Evolutionary conservation across 2,329 filamentous ascomycete species (phyloP).

Genomic region (Verticillium albo-atrum): DNA sequence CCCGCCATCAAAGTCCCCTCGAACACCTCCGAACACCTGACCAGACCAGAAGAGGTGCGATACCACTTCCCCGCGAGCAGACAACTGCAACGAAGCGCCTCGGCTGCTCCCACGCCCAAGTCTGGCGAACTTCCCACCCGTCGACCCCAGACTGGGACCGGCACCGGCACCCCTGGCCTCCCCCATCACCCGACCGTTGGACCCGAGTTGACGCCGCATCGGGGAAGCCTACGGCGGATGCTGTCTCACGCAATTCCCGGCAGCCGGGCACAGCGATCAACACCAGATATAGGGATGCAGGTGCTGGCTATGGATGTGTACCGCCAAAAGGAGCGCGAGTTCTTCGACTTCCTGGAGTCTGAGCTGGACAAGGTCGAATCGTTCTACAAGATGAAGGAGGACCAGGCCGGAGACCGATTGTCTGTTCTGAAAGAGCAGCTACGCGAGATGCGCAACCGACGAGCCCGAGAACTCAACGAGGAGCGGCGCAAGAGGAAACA

Average conservation of each 20-base stretch:
- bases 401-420: slow-evolving; percentile 73
- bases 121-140: slow-evolving; percentile 17
- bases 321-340: slow-evolving; percentile 73
- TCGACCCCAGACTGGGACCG: slow-evolving; percentile 4
- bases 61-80: slow-evolving; percentile 17
- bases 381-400: slow-evolving; percentile 86
- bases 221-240: slow-evolving; percentile 28
- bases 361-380: slow-evolving; percentile 88
- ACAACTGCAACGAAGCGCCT: slow-evolving; percentile 29
- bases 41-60: slow-evolving; percentile 8
- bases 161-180: slow-evolving; percentile 1
- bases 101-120: slow-evolving; percentile 20
- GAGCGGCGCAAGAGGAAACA: slow-evolving; percentile 29
- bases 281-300: slow-evolving; percentile 37
- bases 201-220: slow-evolving; percentile 3
- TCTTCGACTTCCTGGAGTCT: slow-evolving; percentile 77
- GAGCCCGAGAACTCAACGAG: slow-evolving; percentile 64
- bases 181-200: slow-evolving; percentile 4
- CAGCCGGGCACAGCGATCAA: background rate
- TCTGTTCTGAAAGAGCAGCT: slow-evolving; percentile 73
- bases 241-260: slow-evolving; percentile 28
- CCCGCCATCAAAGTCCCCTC: slow-evolving; percentile 44
- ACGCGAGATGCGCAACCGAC: slow-evolving; percentile 85
- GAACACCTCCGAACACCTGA: slow-evolving; percentile 16
- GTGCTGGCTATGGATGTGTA: slow-evolving; percentile 50